Evolutionary conservation across 2,329 filamentous ascomycete genomes (phyloP).

Genomic region (Thielaviopsis musarum): DNA sequence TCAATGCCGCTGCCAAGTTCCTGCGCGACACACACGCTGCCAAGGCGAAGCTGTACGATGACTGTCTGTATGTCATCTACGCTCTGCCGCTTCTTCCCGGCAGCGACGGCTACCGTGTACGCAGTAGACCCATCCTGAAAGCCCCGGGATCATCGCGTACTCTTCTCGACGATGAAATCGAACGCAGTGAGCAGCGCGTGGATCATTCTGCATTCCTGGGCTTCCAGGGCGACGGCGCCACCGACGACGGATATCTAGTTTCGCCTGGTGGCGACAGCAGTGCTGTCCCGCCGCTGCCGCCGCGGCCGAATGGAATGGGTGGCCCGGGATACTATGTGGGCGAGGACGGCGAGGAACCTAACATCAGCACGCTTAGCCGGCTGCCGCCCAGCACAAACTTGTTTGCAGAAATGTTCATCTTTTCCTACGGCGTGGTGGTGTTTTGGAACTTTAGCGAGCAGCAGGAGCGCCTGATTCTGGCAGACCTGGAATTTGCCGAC

Average conservation of each 20-base stretch:
- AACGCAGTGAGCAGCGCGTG: conserved; percentile 74
- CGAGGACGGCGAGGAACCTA: conserved; percentile 12
- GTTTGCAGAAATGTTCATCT: conserved; percentile 92
- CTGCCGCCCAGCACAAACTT: conserved; percentile 55
- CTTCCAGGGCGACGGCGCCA: conserved; percentile 10
- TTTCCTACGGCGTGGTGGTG: conserved; percentile 90
- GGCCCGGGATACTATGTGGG: conserved; percentile 6
- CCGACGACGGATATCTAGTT: conserved; percentile 15
- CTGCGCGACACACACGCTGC: conserved; percentile 75
- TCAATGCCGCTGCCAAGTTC: conserved; percentile 76
- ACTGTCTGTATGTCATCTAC: conserved; percentile 92
- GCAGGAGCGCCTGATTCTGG: conserved; percentile 91
- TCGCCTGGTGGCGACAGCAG: background rate
- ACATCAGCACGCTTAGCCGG: conserved; percentile 25
- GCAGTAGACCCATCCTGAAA: conserved; percentile 82
- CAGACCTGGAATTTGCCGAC: conserved; percentile 79
- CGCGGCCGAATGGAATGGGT: background rate
- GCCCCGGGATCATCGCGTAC: conserved; percentile 80
- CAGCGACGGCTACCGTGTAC: conserved; percentile 68
- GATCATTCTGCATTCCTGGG: conserved; percentile 36
- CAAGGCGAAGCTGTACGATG: conserved; percentile 91
- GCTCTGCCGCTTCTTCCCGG: conserved; percentile 79
- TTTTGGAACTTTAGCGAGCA: conserved; percentile 98
- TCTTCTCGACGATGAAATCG: conserved; percentile 86
- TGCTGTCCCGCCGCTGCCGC: background rate